A percentile compares a stretch with the other conserved stretches of the same genome.
phyloP scores from a whole-genome alignment of 257 asterid genomes.

The Datura wrightii region DNA sequence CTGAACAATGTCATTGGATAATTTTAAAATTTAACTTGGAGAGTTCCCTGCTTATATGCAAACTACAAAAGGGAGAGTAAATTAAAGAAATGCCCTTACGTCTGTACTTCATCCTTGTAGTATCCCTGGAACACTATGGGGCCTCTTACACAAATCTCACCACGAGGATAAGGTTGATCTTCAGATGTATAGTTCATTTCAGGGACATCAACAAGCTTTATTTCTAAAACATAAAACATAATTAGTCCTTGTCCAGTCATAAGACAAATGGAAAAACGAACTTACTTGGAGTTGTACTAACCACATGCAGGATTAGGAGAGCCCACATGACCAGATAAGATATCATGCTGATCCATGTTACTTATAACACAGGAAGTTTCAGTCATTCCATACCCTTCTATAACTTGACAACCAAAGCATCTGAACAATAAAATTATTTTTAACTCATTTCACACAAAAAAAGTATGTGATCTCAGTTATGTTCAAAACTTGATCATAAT shows the following conservation, averaged over 20 bases:
- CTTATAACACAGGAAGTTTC: conserved; percentile 91
- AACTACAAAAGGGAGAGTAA: background rate
- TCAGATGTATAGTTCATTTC: conserved; percentile 93
- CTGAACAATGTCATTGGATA: conserved; percentile 46
- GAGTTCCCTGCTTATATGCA: conserved; percentile 12
- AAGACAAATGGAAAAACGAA: conserved; percentile 3
- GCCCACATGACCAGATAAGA: conserved; percentile 82
- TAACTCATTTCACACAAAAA: conserved; percentile 27
- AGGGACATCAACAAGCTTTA: conserved; percentile 92
- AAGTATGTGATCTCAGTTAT: background rate
- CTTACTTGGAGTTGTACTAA: conserved; percentile 40
- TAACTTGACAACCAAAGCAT: conserved; percentile 85
- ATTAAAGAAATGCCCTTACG: conserved; percentile 51
- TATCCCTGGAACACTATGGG: conserved; percentile 86
- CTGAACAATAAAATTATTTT: conserved; percentile 46
- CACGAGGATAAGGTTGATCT: conserved; percentile 94
- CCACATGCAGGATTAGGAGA: conserved; percentile 97
- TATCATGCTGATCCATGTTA: conserved; percentile 71
- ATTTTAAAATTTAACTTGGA: conserved; percentile 33
- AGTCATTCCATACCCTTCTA: conserved; percentile 98
- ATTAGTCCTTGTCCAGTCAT: conserved; percentile 12
- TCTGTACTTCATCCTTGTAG: conserved; percentile 81
- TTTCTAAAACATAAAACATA: conserved; percentile 50
- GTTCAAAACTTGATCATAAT: background rate
- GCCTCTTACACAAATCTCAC: conserved; percentile 97